A percentile compares a stretch with the other conserved stretches of the same genome.
phyloP scores from a whole-genome alignment of 2,329 filamentous ascomycete species.

The Calonectria henricotiae region DNA sequence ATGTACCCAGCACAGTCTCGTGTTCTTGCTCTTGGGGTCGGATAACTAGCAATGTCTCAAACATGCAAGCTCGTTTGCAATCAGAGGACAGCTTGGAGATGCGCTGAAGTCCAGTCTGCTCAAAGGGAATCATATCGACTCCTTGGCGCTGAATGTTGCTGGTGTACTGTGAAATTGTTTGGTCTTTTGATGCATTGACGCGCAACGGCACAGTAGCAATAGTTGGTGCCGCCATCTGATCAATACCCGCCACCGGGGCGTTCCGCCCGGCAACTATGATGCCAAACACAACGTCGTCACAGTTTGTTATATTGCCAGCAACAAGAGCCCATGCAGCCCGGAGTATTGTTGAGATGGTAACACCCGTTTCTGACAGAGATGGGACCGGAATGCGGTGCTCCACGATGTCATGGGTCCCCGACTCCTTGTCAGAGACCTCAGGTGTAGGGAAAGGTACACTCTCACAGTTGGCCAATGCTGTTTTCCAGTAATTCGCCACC shows the following conservation, averaged over 20 bases:
- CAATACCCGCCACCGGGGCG: conserved; percentile 45
- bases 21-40: neutral
- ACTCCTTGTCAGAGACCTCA: neutral
- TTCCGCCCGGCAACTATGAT: conserved; percentile 48
- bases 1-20: neutral
- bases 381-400: too few species aligned
- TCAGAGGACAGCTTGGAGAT: conserved; percentile 25
- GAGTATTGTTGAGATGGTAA: conserved; percentile 41
- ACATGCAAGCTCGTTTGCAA: conserved; percentile 8
- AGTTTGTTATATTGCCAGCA: conserved; percentile 39
- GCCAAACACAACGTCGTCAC: conserved; percentile 50
- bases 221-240: conserved; percentile 43
- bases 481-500: conserved; percentile 26
- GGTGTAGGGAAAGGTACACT: conserved; percentile 25
- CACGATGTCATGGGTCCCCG: too few species aligned
- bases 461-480: conserved; percentile 9
- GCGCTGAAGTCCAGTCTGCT: conserved; percentile 38
- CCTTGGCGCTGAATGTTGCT: conserved; percentile 48
- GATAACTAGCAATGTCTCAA: conserved; percentile 36
- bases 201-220: conserved; percentile 42
- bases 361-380: neutral
- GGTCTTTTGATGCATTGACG: conserved; percentile 48
- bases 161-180: conserved; percentile 60
- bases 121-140: conserved; percentile 32
- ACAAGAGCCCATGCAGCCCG: conserved; percentile 53